phyloP scores from a whole-genome alignment of 495 filamentous ascomycete species.

The Xylaria venustula region DNA sequence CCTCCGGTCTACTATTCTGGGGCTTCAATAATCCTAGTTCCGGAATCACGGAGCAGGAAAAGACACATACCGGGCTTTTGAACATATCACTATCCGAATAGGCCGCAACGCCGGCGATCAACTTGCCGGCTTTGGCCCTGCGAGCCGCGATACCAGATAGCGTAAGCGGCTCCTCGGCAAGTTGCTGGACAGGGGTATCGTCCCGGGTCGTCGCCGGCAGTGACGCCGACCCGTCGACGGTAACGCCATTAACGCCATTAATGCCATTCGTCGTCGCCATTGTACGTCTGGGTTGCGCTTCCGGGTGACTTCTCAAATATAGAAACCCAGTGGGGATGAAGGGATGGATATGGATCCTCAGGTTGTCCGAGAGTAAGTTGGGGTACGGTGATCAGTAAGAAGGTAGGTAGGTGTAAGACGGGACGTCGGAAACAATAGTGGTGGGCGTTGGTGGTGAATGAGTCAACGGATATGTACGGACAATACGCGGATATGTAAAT shows the following conservation, averaged over 20 bases:
- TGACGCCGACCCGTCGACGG: neutral
- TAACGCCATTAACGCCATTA: no score
- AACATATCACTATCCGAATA: conserved; percentile 78
- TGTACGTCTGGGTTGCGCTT: neutral
- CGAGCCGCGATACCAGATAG: conserved; percentile 66
- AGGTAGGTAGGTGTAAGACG: neutral
- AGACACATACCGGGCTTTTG: conserved; percentile 60
- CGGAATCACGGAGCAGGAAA: neutral
- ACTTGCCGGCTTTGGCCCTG: conserved; percentile 63
- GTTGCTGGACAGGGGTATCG: conserved; percentile 9
- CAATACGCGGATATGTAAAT: neutral
- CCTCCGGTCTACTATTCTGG: neutral
- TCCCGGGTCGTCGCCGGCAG: neutral
- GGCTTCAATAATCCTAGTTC: neutral
- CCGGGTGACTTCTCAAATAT: neutral
- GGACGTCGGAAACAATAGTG: neutral
- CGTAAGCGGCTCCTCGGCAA: conserved; percentile 60
- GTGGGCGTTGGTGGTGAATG: neutral
- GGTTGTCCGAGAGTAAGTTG: neutral
- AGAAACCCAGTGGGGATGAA: no score
- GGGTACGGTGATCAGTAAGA: neutral
- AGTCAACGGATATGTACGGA: neutral
- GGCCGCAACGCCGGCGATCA: conserved; percentile 75
- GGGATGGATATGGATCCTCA: neutral
- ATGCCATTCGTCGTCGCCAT: conserved; percentile 5